phyloP scores from a whole-genome alignment of 306 rosid species.

The Quercus agrifolia region DNA sequence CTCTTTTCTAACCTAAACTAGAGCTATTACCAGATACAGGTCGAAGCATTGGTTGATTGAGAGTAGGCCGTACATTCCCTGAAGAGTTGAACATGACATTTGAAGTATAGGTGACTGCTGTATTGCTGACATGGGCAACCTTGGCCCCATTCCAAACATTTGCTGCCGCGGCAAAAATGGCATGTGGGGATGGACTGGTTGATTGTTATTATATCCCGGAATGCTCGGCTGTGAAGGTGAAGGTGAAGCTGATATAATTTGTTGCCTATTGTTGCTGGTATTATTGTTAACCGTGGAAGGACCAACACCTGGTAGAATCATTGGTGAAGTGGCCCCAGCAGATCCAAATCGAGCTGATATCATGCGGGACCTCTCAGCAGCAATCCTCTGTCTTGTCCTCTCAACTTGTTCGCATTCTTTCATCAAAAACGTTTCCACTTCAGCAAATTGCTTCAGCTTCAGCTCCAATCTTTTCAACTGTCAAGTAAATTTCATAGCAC shows the following conservation, averaged over 20 bases:
- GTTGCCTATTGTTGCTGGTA: constrained; percentile 66
- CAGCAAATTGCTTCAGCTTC: constrained; percentile 99
- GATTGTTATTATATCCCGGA: constrained; percentile 70
- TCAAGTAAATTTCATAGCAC: constrained; percentile 12
- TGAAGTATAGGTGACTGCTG: constrained; percentile 61
- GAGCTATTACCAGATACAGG: constrained; percentile 86
- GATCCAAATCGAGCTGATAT: constrained; percentile 72
- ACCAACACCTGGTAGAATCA: constrained; percentile 53
- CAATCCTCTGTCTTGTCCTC: constrained; percentile 78
- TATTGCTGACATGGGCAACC: constrained; percentile 77
- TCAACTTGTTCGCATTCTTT: constrained; percentile 97
- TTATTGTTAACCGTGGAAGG: constrained; percentile 68
- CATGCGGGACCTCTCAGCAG: constrained; percentile 70
- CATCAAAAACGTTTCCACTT: constrained; percentile 92
- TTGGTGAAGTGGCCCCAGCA: constrained; percentile 47
- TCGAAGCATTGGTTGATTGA: constrained; percentile 76
- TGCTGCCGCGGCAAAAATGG: constrained; percentile 72
- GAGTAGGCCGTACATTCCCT: constrained; percentile 54
- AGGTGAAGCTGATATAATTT: constrained; percentile 64
- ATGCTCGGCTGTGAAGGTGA: constrained; percentile 89
- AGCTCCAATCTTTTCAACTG: constrained; percentile 96
- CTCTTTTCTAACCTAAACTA: constrained; percentile 69
- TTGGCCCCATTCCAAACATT: constrained; percentile 79
- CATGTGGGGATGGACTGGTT: constrained; percentile 76
- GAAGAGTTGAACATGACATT: constrained; percentile 67